Conservation (phyloP, 1,284 basidiomycete genomes). For the Polyporus tsugae region DNA sequence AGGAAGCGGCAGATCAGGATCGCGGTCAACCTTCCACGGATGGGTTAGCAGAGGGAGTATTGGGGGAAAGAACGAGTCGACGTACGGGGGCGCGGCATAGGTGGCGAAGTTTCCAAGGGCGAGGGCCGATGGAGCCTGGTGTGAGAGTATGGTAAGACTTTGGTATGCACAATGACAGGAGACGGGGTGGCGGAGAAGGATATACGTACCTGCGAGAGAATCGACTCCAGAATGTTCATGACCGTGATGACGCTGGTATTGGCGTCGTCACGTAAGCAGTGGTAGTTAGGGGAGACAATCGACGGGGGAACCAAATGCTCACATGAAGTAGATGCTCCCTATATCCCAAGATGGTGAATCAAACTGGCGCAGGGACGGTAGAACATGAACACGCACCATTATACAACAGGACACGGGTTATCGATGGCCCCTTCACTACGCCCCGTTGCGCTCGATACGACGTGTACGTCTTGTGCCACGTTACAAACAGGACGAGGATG, state of each 20-base stretch:
- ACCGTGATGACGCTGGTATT: neutral
- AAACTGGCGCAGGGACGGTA: neutral
- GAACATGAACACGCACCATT: neutral
- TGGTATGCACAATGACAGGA: too few species aligned
- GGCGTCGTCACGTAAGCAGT: too few species aligned
- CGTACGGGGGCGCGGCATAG: neutral
- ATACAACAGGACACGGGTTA: neutral
- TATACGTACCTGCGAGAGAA: neutral
- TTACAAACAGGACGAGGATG: neutral
- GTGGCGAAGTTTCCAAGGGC: neutral
- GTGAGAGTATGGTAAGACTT: too few species aligned
- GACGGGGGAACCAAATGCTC: neutral
- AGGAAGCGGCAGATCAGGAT: constrained; percentile 7
- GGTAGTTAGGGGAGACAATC: too few species aligned
- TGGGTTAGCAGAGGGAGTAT: neutral
- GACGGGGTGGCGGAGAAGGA: too few species aligned
- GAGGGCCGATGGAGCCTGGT: neutral
- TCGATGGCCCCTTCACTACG: neutral
- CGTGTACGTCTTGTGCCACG: constrained; percentile 5
- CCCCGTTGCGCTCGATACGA: neutral
- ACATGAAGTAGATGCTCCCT: constrained; percentile 2
- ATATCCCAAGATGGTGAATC: neutral
- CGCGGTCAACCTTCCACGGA: neutral
- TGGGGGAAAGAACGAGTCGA: neutral
- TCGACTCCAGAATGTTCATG: neutral